Evolutionary conservation across 495 filamentous ascomycete genomes (phyloP).

Genomic region (Aspergillus sparsus): DNA sequence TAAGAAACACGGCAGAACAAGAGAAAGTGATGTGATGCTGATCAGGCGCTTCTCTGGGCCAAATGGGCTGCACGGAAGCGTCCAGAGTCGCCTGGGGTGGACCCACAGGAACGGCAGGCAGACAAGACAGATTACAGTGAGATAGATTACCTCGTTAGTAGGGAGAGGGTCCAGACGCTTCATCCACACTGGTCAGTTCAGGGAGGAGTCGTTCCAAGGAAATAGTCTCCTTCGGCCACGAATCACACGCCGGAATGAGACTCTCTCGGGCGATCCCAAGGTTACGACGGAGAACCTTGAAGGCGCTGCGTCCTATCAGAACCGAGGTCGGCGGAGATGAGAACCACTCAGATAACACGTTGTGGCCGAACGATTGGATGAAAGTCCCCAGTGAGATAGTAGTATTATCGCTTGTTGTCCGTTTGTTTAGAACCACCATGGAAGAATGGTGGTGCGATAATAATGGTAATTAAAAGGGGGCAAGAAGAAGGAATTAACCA

Average conservation of each 20-base stretch:
- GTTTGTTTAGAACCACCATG: conserved; percentile 9
- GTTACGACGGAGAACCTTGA: conserved; percentile 18
- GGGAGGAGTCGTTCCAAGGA: conserved; percentile 16
- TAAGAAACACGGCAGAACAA: conserved; percentile 9
- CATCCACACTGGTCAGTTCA: conserved; percentile 20
- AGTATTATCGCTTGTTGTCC: conserved; percentile 4
- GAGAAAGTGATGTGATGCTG: conserved; percentile 22
- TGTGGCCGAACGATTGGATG: conserved; percentile 7
- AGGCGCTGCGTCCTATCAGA: conserved; percentile 21
- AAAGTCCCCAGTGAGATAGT: conserved; percentile 6
- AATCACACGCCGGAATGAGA: conserved; percentile 16
- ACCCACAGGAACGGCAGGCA: conserved; percentile 18
- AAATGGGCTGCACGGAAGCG: conserved; percentile 26
- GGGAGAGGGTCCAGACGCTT: conserved; percentile 9
- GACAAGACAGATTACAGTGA: conserved; percentile 5
- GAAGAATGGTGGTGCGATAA: background rate
- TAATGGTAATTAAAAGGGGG: background rate
- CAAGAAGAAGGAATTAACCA: background rate
- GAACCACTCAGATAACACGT: conserved; percentile 16
- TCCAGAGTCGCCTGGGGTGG: conserved; percentile 18
- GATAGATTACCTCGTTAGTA: background rate
- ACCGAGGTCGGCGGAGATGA: conserved; percentile 15
- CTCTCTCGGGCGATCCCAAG: conserved; percentile 23
- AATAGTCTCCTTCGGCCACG: conserved; percentile 12
- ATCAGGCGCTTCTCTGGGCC: conserved; percentile 12